These are phyloP conservation scores for Parsonsia alboflavescens DNA, from an alignment of 257 asterid genomes.

Conservation along the genomic window DNA sequence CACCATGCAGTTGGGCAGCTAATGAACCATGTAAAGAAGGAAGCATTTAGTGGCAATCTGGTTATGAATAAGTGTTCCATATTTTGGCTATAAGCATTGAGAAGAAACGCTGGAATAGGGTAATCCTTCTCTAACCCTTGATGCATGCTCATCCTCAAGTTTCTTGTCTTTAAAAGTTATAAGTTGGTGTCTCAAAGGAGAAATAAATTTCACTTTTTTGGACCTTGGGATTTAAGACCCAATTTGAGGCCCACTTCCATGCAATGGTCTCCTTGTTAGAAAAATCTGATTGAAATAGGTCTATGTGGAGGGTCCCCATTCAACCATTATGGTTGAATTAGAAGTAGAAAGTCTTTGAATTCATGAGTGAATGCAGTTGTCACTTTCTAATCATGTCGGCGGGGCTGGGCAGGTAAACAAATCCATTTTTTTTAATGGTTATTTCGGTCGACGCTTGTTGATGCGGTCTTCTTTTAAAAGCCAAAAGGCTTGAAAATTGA, in stretches of 20 bases:
- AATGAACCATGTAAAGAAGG: conserved; percentile 13
- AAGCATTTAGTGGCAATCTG: conserved; percentile 10
- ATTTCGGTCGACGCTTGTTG: background rate
- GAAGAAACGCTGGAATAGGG: conserved; percentile 8
- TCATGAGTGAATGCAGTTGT: background rate
- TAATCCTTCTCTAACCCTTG: conserved; percentile 3
- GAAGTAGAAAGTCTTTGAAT: background rate
- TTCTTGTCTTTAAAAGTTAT: background rate
- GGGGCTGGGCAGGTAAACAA: conserved; percentile 2
- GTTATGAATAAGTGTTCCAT: background rate
- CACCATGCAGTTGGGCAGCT: conserved; percentile 20
- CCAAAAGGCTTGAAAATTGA: background rate
- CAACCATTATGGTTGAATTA: background rate
- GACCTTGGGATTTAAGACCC: background rate
- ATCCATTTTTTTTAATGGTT: background rate
- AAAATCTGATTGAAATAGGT: background rate
- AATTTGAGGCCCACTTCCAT: background rate
- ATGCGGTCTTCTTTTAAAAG: background rate
- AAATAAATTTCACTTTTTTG: too few relatives aligned
- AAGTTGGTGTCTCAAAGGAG: background rate
- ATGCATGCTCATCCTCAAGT: background rate
- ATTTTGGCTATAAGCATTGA: conserved; percentile 6
- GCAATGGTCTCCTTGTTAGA: background rate
- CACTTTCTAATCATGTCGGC: background rate
- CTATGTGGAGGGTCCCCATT: background rate